Conservation (phyloP, 1,139 yeast species). For the Wickerhamomyces sp. region DNA sequence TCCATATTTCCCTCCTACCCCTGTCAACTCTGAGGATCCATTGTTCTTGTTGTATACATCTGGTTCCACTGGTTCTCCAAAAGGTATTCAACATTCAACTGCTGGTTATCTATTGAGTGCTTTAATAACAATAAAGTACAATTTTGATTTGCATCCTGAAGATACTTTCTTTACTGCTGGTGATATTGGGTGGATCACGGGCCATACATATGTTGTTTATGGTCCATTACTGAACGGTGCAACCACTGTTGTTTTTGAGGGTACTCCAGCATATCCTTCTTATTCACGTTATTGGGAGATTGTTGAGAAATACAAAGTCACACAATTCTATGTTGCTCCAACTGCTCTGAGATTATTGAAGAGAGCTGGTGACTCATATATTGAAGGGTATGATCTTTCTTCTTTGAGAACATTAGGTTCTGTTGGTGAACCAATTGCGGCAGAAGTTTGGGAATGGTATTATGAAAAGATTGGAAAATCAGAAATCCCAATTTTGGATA, state of each 20-base stretch:
- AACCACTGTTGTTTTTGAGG: slow-evolving; percentile 78
- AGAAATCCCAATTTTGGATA: slow-evolving; percentile 70
- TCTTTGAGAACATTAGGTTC: slow-evolving; percentile 74
- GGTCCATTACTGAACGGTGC: slow-evolving; percentile 80
- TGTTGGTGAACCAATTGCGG: slow-evolving; percentile 91
- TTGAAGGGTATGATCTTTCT: slow-evolving; percentile 59
- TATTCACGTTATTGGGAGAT: slow-evolving; percentile 82
- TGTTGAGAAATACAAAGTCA: slow-evolving; percentile 70
- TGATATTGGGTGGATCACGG: slow-evolving; percentile 88
- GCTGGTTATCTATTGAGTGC: slow-evolving; percentile 80
- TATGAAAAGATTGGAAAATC: slow-evolving; percentile 72
- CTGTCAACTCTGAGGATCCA: slow-evolving; percentile 91
- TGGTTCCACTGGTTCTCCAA: slow-evolving; percentile 96
- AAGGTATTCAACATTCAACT: slow-evolving; percentile 88
- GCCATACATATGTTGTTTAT: slow-evolving; percentile 78
- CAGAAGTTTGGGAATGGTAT: slow-evolving; percentile 93
- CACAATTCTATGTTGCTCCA: slow-evolving; percentile 87
- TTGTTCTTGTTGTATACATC: slow-evolving; percentile 90
- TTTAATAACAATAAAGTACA: slow-evolving; percentile 61
- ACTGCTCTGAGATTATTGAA: slow-evolving; percentile 80
- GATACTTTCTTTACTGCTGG: slow-evolving; percentile 81
- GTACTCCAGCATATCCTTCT: slow-evolving; percentile 81
- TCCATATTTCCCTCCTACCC: slow-evolving; percentile 79
- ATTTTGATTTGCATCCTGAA: slow-evolving; percentile 69
- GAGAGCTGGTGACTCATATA: slow-evolving; percentile 70